phyloP scores from a whole-genome alignment of 225 moss, liverwort and hornwort species.

The Lunularia cruciata region DNA sequence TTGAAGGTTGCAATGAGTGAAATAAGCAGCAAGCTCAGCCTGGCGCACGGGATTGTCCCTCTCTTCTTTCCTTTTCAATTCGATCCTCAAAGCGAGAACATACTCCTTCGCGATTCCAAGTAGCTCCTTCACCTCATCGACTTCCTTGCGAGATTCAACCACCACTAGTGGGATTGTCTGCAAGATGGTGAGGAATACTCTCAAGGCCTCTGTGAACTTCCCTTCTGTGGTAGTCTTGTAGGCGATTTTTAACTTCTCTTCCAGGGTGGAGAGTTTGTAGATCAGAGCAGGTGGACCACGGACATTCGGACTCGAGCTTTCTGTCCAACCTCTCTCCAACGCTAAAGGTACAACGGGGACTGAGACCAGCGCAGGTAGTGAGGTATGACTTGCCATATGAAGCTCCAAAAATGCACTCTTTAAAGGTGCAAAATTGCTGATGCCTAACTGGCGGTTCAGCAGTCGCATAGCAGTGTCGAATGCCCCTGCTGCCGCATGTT shows the following conservation, averaged over 20 bases:
- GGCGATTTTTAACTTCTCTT: constrained; percentile 75
- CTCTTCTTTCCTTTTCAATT: constrained; percentile 83
- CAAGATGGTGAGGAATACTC: constrained; percentile 79
- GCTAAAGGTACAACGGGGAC: constrained; percentile 63
- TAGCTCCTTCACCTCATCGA: constrained; percentile 95
- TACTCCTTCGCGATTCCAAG: constrained; percentile 91
- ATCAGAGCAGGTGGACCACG: constrained; percentile 75
- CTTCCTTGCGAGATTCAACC: constrained; percentile 86
- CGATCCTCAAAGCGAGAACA: constrained; percentile 75
- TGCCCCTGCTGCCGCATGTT: constrained; percentile 90
- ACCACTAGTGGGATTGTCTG: constrained; percentile 84
- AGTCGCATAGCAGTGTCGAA: constrained; percentile 91
- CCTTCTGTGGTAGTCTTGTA: constrained; percentile 78
- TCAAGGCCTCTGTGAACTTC: constrained; percentile 78
- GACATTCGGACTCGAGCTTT: constrained; percentile 60
- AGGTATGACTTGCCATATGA: constrained; percentile 71
- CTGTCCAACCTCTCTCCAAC: constrained; percentile 86
- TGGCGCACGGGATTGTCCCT: constrained; percentile 71
- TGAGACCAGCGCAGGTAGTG: constrained; percentile 70
- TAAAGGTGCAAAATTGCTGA: constrained; percentile 68
- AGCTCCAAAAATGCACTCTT: constrained; percentile 67
- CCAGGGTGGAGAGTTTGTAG: constrained; percentile 70
- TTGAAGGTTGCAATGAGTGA: constrained; percentile 91
- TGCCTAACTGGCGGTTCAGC: constrained; percentile 76
- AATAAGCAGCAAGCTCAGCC: constrained; percentile 89